Conservation (phyloP, 345 rosid species). For the Anacardium occidentale region DNA sequence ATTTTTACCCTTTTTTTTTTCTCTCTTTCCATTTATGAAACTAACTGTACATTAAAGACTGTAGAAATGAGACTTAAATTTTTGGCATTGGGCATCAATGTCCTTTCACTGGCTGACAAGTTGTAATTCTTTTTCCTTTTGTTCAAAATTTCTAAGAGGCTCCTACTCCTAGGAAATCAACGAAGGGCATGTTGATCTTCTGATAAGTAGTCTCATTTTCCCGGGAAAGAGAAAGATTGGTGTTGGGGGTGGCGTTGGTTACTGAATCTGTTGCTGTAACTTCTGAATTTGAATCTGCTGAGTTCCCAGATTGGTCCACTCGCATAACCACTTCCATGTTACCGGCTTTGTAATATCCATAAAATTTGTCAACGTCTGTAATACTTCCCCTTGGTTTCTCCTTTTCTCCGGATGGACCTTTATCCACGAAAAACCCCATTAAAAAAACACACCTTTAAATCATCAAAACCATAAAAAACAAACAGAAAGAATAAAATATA, state of each 20-base stretch:
- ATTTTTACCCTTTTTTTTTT: not conserved
- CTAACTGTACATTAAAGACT: constrained; percentile 28
- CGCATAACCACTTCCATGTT: constrained; percentile 21
- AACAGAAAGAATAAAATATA: not conserved
- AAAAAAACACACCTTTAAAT: not conserved
- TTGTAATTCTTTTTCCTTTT: not conserved
- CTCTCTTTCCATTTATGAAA: constrained; percentile 19
- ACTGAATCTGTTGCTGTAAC: constrained; percentile 47
- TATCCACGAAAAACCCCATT: constrained; percentile 2
- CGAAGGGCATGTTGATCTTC: constrained; percentile 37
- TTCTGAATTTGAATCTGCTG: constrained; percentile 58
- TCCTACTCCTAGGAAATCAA: constrained; percentile 76
- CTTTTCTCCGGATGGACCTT: constrained; percentile 24
- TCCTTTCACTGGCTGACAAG: constrained; percentile 8
- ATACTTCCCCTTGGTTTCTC: constrained; percentile 11
- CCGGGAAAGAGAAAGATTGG: constrained; percentile 24
- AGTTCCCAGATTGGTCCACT: constrained; percentile 32
- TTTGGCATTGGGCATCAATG: not conserved
- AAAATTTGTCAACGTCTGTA: constrained; percentile 19
- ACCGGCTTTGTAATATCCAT: constrained; percentile 16
- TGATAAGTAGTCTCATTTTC: constrained; percentile 23
- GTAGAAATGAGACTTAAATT: constrained; percentile 16
- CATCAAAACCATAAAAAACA: not conserved
- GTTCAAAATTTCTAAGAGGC: constrained; percentile 19
- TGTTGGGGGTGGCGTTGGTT: constrained; percentile 31